A percentile compares a stretch with the other conserved stretches of the same genome.
These are phyloP conservation scores for Vachellia collinsii DNA, from an alignment of 306 rosid species.

Conservation along the genomic window DNA sequence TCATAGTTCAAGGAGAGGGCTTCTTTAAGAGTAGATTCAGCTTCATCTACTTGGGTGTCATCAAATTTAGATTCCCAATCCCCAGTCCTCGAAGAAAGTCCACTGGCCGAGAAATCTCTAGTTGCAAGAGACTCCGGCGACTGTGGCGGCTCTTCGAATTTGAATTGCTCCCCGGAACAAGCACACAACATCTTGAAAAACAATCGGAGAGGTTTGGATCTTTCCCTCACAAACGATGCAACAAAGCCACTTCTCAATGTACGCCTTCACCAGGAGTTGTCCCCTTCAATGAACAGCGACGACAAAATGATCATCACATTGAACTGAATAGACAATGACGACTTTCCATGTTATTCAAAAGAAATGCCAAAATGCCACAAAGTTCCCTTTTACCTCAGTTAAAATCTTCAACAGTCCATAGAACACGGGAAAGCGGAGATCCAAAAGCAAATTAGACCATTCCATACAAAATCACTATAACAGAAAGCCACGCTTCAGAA, in stretches of 20 bases:
- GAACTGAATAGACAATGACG: constrained; percentile 1
- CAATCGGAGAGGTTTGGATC: constrained; percentile 11
- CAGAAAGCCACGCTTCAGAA: constrained; percentile 25
- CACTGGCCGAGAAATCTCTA: constrained; percentile 94
- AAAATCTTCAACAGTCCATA: constrained; percentile 10
- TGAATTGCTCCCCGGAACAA: constrained; percentile 94
- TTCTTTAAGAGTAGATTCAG: constrained; percentile 87
- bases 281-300: constrained; percentile 29
- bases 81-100: constrained; percentile 84
- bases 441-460: constrained; percentile 35
- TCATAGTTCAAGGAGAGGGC: constrained; percentile 92
- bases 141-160: constrained; percentile 90
- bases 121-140: constrained; percentile 96
- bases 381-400: constrained; percentile 30
- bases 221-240: constrained; percentile 15
- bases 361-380: constrained; percentile 24
- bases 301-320: constrained; percentile 15
- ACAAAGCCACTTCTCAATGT: constrained; percentile 40
- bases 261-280: constrained; percentile 24
- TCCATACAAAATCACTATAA: constrained; percentile 27
- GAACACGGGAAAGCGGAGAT: constrained; percentile 36
- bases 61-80: constrained; percentile 83
- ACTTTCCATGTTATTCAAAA: not conserved
- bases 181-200: constrained; percentile 87
- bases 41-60: constrained; percentile 90